Evolutionary conservation across 306 rosid genomes (phyloP), one percentile per base, ranked within the genome.

Genomic region (Urtica urens): DNA sequence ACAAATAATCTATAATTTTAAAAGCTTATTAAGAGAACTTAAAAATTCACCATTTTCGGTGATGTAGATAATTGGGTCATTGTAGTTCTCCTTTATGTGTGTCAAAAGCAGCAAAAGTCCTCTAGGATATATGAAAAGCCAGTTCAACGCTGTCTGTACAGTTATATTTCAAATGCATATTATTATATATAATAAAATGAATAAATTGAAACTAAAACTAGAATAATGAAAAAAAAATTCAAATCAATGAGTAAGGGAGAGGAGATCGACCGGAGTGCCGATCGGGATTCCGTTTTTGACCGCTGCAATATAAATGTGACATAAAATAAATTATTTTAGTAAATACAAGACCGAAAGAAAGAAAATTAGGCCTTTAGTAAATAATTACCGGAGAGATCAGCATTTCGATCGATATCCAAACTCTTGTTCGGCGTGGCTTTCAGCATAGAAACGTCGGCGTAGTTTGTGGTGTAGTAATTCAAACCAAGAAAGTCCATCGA

Each of bases 401-500:
- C 73, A 22, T 37, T 55, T n/a, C 59, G 47, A 14, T 82, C 86
- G 4, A 62, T 46, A 44, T 3, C 17, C 21, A 17, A 82, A 59
- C 60, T 49, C 17, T 8, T 50, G 62, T 77, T 77, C 30, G 23
- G 33, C 11, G 1, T 21, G 19, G 35, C 63, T 4, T 54, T 23
- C 1, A 38, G 52, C 30, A 66, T 38, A 64, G 49, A 58, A 30
- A 20, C 12, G 19, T 65, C 62, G 14, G 60, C 90, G 50, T 28
- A 81, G 47, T 48, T 26, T 1, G 74, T 50, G 21, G 75, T 67
- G 59, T 77, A 80, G 52, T 84, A 80, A 65, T 84, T 80, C 8
- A 80, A 53, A 6, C 83, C 86, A 48, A 80, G 62, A 66, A 80
- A 84, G 70, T 84, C 92, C n/a, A 18, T 14, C 7, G 83, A 67